Base-by-base conservation (phyloP, 2,329 filamentous ascomycete genomes). In the Onygenales sp. region DNA sequence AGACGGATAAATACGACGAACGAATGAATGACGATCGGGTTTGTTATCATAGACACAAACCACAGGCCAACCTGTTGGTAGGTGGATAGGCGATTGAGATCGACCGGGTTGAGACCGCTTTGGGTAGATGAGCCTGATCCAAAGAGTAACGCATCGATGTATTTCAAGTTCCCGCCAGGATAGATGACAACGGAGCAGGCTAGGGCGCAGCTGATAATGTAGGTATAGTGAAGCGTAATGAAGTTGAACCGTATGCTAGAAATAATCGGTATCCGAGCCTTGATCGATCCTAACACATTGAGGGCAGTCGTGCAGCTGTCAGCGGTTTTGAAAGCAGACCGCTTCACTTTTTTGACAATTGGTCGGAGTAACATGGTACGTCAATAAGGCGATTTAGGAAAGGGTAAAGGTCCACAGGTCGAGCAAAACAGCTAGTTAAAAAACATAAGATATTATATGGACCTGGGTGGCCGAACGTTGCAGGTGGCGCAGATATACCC, bases 61-160 rank as follows among this genome's bases (percentile, higher is more conserved):
- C 86, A 90, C 31, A 94, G 72, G 49, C 87, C 77, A 42, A 88
- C 68, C 70, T 93, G 86, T 65, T 88, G 86, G 57, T 86, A 87
- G 4, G 83, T 85, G 57, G 80, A 82, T 36, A 90, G 73, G 9
- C 68, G 56, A 66, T 89, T 88, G 53, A 88, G 62, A 63, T 88
- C 68, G 49, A 76, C 58, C 2, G 92, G 88, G 67, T 98, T 98
- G 57, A 98, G 74, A 1, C 93, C 93, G 58, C 90, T 94, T 70
- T 98, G 93, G 0, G 92, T 97, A 57, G 89, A 86, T 54, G 87
- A 77, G 49, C 93, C 92, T 52, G 82, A 84, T n/a, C 86, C 81
- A 62, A 96, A 88, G 76, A 95, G 88, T 13, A 98, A 79, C 2
- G 90, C 85, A 74, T 98, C 91, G 61, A 93, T 87, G 64, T 95